A percentile compares a stretch with the other conserved stretches of the same genome.
Evolutionary conservation across 495 filamentous ascomycete species (phyloP).

Genomic region (Penicillium manginii): DNA sequence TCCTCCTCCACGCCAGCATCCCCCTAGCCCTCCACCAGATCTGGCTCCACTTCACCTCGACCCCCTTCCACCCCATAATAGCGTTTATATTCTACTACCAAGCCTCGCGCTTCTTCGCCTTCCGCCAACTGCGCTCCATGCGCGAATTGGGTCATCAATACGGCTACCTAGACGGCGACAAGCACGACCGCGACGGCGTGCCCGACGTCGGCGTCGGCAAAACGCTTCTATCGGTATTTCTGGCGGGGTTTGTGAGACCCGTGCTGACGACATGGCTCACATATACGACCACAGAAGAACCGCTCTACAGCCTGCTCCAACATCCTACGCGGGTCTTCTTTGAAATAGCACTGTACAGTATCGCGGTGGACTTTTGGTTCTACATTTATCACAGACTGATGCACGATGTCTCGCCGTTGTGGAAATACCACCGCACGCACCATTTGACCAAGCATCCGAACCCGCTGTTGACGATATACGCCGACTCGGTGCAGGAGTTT

Average conservation of each 20-base stretch:
- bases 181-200: constrained; percentile 24
- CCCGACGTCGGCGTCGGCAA: constrained; percentile 19
- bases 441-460: constrained; percentile 4
- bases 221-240: constrained; percentile 13
- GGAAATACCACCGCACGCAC: constrained; percentile 6
- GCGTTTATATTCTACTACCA: constrained; percentile 34
- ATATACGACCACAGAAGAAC: constrained; percentile 2
- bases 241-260: constrained; percentile 16
- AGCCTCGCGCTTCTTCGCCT: constrained; percentile 12
- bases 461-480: background rate
- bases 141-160: constrained; percentile 21
- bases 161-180: constrained; percentile 23
- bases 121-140: constrained; percentile 14
- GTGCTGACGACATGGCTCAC: constrained; percentile 18
- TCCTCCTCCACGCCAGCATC: constrained; percentile 30
- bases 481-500: background rate
- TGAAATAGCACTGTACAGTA: background rate
- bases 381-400: background rate
- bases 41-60: constrained; percentile 29
- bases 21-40: constrained; percentile 34
- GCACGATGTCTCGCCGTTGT: background rate
- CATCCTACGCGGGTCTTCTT: constrained; percentile 16
- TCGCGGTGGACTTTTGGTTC: constrained; percentile 1
- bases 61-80: constrained; percentile 23
- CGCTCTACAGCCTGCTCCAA: constrained; percentile 11